phyloP scores from a whole-genome alignment of 352 stramenopile species.

The Phytophthora rubi region DNA sequence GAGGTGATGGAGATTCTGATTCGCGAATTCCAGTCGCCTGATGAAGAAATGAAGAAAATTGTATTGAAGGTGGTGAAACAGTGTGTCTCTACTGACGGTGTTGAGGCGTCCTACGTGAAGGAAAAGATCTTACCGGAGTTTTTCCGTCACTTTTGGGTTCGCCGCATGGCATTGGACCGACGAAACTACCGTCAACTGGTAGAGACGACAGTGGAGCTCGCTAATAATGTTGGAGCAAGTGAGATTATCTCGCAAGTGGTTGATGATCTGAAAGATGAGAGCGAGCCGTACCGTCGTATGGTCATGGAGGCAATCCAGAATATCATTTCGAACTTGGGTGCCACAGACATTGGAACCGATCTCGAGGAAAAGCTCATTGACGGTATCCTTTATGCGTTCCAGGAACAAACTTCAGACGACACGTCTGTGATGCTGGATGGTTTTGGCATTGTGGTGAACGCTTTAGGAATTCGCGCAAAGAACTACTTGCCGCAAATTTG shows the following conservation, averaged over 20 bases:
- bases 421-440: conserved; percentile 97
- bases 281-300: conserved; percentile 98
- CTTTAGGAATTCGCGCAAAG: conserved; percentile 96
- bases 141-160: conserved; percentile 99
- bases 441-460: conserved; percentile 98
- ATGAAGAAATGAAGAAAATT: conserved; percentile 99
- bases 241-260: conserved; percentile 98
- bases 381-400: conserved; percentile 99
- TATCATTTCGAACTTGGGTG: conserved; percentile 97
- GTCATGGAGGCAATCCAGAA: conserved; percentile 99
- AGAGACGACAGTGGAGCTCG: conserved; percentile 98
- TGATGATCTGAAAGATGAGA: conserved; percentile 99
- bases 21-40: conserved; percentile 97
- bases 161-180: conserved; percentile 97
- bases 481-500: conserved; percentile 99
- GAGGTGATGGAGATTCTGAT: conserved; percentile 99
- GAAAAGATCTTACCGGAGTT: conserved; percentile 99
- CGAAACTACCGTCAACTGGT: conserved; percentile 99
- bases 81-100: conserved; percentile 98
- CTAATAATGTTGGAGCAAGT: conserved; percentile 99
- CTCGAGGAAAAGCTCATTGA: conserved; percentile 99
- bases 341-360: conserved; percentile 95
- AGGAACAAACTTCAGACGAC: conserved; percentile 96
- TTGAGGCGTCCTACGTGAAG: conserved; percentile 98
- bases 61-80: conserved; percentile 98